These are phyloP conservation scores for Pisolithus orientalis DNA, from an alignment of 768 basidiomycete genomes.

Conservation along the genomic window DNA sequence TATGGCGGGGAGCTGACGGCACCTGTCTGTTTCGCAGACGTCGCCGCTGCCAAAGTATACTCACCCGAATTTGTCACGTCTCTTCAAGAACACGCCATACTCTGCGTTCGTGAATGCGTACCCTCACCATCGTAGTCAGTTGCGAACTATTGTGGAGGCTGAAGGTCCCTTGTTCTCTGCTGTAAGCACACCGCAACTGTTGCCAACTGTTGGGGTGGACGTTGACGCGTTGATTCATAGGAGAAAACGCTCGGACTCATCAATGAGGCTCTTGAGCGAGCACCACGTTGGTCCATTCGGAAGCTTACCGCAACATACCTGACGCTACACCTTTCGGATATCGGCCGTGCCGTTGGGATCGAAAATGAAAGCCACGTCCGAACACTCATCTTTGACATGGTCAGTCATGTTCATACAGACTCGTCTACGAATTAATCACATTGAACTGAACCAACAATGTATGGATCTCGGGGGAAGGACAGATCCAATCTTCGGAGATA, in stretches of 20 bases:
- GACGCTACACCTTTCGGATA: constrained; percentile 68
- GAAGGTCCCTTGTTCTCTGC: constrained; percentile 46
- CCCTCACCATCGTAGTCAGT: constrained; percentile 43
- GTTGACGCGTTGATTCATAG: constrained; percentile 25
- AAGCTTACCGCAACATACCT: constrained; percentile 81
- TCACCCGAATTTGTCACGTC: constrained; percentile 45
- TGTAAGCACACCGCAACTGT: constrained; percentile 31
- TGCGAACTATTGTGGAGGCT: constrained; percentile 47
- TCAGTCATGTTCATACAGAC: constrained; percentile 25
- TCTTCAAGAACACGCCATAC: constrained; percentile 68
- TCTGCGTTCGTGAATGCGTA: constrained; percentile 57
- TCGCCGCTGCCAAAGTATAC: constrained; percentile 69
- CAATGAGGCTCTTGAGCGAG: constrained; percentile 56
- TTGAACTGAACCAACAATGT: too few relatives aligned
- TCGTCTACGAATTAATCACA: not conserved
- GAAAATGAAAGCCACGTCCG: constrained; percentile 50
- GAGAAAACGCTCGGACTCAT: constrained; percentile 73
- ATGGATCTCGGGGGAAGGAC: not conserved
- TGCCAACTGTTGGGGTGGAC: not conserved
- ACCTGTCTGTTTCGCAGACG: constrained; percentile 10
- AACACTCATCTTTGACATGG: constrained; percentile 67
- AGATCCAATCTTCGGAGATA: constrained; percentile 73
- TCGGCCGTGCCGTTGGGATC: constrained; percentile 43
- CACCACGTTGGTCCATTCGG: constrained; percentile 73
- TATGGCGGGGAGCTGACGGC: not conserved